These are phyloP conservation scores for Erythrophleum fordii DNA, from an alignment of 306 rosid genomes.

Conservation along the genomic window DNA sequence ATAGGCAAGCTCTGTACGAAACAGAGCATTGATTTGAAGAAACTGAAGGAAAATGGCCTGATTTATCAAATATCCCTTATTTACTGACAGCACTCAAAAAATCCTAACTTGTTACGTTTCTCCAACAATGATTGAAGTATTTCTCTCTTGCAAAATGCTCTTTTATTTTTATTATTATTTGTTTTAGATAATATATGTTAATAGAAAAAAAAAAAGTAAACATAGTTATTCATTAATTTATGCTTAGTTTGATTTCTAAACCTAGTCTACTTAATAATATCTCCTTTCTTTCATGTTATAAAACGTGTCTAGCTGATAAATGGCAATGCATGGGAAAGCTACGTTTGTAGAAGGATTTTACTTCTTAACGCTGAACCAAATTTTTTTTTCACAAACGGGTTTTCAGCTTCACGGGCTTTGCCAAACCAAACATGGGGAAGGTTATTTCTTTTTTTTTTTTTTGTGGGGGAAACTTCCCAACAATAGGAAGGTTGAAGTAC, in stretches of 20 bases:
- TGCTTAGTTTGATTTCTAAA: neutral
- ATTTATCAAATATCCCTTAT: neutral
- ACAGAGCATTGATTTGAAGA: slow-evolving; percentile 29
- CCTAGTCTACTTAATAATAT: neutral
- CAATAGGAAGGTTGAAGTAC: neutral
- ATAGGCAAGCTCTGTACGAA: neutral
- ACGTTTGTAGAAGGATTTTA: too few relatives aligned
- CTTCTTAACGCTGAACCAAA: too few relatives aligned
- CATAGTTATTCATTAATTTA: neutral
- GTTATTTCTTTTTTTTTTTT: neutral
- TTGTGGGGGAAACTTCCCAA: neutral
- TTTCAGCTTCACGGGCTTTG: too few relatives aligned
- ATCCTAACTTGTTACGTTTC: slow-evolving; percentile 30
- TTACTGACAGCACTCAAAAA: slow-evolving; percentile 3
- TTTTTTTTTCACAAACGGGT: too few relatives aligned
- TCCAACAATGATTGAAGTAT: slow-evolving; percentile 20
- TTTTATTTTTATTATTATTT: too few relatives aligned
- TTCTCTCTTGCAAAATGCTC: neutral
- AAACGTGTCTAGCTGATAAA: neutral
- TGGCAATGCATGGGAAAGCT: too few relatives aligned
- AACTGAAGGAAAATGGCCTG: slow-evolving; percentile 26
- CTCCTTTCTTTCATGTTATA: neutral
- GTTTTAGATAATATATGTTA: neutral
- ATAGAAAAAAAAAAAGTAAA: neutral
- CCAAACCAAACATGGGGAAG: too few relatives aligned